Evolutionary conservation across 768 basidiomycete genomes (phyloP).

Genomic region (Myochromella boudieri): DNA sequence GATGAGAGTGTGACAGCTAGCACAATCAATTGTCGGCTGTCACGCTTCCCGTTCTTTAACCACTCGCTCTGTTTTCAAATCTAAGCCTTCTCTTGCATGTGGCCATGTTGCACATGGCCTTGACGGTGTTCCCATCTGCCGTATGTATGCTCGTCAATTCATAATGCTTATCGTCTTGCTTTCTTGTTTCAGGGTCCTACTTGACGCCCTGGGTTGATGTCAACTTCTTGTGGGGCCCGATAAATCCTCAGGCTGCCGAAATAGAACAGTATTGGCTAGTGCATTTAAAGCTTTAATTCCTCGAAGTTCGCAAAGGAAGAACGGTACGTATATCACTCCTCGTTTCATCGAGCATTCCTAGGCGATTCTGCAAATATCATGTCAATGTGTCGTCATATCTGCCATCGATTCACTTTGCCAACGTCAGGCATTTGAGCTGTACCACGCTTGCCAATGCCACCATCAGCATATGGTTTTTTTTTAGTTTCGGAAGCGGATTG

Average conservation of each 20-base stretch:
- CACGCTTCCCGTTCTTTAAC: neutral
- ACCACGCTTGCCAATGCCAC: neutral
- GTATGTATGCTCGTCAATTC: neutral
- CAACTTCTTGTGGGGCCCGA: too few relatives aligned
- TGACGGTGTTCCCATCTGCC: neutral
- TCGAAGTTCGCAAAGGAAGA: too few relatives aligned
- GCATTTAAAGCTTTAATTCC: too few relatives aligned
- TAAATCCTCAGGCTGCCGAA: too few relatives aligned
- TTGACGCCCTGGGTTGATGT: neutral
- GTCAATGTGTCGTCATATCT: neutral
- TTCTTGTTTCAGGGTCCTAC: neutral
- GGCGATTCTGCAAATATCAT: neutral
- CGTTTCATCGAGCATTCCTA: too few relatives aligned
- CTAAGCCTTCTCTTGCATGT: neutral
- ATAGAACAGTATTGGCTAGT: too few relatives aligned
- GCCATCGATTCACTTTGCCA: neutral
- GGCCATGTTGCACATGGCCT: constrained; percentile 1
- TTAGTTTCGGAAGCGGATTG: neutral
- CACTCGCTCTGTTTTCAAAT: neutral
- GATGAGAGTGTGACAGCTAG: too few relatives aligned
- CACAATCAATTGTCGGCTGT: too few relatives aligned
- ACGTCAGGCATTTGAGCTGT: neutral
- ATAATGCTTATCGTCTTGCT: too few relatives aligned
- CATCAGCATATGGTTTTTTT: constrained; percentile 3
- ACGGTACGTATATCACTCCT: too few relatives aligned